Evolutionary conservation across 1,284 basidiomycete species (phyloP).

Genomic region (Schizophyllum amplum): DNA sequence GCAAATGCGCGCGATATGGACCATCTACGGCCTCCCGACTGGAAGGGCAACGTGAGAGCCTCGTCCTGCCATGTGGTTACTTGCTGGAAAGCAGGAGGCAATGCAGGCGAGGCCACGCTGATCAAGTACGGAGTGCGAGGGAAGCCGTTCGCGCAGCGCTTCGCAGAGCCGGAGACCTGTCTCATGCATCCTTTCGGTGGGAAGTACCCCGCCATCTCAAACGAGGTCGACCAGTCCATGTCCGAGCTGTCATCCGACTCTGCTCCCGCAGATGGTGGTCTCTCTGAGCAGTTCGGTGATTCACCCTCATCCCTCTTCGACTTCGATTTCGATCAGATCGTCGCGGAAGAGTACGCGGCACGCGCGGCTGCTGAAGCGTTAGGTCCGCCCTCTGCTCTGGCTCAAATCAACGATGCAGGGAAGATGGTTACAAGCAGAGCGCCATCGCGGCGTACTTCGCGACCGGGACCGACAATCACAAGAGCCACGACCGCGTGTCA

Average conservation of each 20-base stretch:
- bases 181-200: conserved; percentile 6
- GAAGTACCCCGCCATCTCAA: conserved; percentile 7
- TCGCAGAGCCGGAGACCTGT: background rate
- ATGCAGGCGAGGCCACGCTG: background rate
- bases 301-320: background rate
- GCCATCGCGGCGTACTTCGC: too few species aligned
- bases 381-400: background rate
- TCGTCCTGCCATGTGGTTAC: conserved; percentile 2
- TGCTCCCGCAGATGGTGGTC: background rate
- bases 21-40: conserved; percentile 3
- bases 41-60: conserved; percentile 1
- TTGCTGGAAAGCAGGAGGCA: background rate
- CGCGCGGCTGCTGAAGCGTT: background rate
- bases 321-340: background rate
- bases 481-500: too few species aligned
- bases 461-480: too few species aligned
- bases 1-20: conserved; percentile 1
- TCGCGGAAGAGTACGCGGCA: too few species aligned
- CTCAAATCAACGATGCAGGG: background rate
- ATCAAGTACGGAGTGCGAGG: background rate
- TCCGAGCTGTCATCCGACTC: background rate
- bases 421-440: too few species aligned
- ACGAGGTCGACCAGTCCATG: conserved; percentile 4
- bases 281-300: background rate
- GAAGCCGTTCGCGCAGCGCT: background rate